Base-by-base conservation (phyloP, 768 basidiomycete species). In the Lentinula guzmanii region DNA sequence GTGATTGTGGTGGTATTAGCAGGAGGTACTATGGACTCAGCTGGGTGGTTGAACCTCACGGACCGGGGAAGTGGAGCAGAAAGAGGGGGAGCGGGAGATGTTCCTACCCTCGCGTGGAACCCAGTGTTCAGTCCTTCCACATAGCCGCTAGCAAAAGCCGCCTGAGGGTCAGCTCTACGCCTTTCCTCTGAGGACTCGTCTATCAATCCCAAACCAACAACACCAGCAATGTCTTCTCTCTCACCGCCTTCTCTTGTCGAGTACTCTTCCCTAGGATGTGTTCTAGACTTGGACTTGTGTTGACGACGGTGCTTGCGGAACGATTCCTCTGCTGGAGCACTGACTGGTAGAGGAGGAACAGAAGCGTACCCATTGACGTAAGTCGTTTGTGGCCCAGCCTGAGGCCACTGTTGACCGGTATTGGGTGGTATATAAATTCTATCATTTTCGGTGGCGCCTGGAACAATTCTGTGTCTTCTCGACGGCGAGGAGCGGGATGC, bases 91-190 rank as follows among this genome's bases (percentile, higher is more conserved):
- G n/a, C 46, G 28, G 31, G 31, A 21, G 46, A 34, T 48, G 45
- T 7, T 24, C 58, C 11, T 48, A 37, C 48, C 34, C 58, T 48
- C 46, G 46, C 46, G 21, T n/a, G 18, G 34, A 59, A 59, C 4
- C 58, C 58, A 41, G n/a, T 59, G 33, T 31, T 51, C 15, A 59
- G 24, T 50, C 58, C 58, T 50, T 59, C 58, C 58, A 37, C 34
- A 28, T 59, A 59, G 1, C 58, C 58, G 24, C 15, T 59, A 15
- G 18, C 34, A 24, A 48, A 59, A n/a, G 58, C 58, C 11, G 45
- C 24, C 7, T 46, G 16, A 50, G 58, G 45, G 21, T 42, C 41
- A 43, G 16, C 35, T 37, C 10, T 6, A 16, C 58, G 58, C 24
- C 46, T 46, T 2, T 59, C 58, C 58, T 59, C 58, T 4, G 34